phyloP scores from a whole-genome alignment of 192 early-diverging fungal species.

The Mortierella alpina region DNA sequence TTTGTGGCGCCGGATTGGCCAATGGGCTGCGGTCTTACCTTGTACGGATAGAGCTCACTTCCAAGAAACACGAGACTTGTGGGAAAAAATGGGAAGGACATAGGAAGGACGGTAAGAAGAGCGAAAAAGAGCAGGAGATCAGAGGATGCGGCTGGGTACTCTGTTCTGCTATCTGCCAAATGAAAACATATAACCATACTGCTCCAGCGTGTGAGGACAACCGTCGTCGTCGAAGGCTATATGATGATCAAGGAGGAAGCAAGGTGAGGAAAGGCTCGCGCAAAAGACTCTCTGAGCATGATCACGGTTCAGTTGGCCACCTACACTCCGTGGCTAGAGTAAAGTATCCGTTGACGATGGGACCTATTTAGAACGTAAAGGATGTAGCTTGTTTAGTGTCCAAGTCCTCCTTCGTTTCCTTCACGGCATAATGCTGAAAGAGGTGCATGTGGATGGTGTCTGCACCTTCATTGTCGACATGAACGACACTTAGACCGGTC shows the following conservation, averaged over 20 bases:
- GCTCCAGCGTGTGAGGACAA: slow-evolving; percentile 69
- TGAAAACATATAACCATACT: slow-evolving; percentile 49
- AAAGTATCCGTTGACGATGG: slow-evolving; percentile 69
- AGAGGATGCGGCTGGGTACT: neutral
- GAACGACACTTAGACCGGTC: slow-evolving; percentile 65
- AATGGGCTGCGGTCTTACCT: slow-evolving; percentile 41
- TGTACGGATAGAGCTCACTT: slow-evolving; percentile 68
- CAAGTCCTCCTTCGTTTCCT: no score
- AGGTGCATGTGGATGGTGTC: neutral
- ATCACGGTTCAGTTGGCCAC: neutral
- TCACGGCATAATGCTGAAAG: no score
- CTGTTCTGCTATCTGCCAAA: neutral
- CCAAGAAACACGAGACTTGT: slow-evolving; percentile 69
- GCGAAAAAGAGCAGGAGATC: slow-evolving; percentile 4
- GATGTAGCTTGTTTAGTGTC: no score
- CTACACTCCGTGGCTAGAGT: slow-evolving; percentile 68
- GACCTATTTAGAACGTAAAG: slow-evolving; percentile 45
- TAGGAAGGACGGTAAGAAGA: slow-evolving; percentile 1
- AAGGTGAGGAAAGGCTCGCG: neutral
- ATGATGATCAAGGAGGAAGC: neutral
- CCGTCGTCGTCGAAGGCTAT: slow-evolving; percentile 69
- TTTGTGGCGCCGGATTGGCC: slow-evolving; percentile 24
- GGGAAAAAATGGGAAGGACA: neutral
- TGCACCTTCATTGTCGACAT: slow-evolving; percentile 65
- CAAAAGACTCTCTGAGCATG: no score